Percentiles rank a stretch among this genome's conserved stretches.
Conservation (phyloP, 1,284 basidiomycete species). For the Melampsora allii-populina region DNA sequence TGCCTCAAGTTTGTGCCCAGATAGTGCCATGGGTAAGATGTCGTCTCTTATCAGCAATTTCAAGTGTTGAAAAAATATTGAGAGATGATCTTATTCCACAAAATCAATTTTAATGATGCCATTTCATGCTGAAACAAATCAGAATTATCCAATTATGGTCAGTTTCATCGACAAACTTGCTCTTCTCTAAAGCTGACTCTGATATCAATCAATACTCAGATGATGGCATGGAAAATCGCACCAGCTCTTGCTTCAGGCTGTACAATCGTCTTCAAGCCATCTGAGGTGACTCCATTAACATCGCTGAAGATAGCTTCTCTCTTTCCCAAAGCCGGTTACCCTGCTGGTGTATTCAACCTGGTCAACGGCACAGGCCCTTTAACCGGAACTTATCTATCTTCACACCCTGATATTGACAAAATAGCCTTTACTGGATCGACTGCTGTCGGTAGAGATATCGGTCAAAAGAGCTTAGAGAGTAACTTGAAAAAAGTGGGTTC, state of each 20-base stretch:
- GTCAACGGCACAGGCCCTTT: constrained; percentile 51
- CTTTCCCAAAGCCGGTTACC: constrained; percentile 49
- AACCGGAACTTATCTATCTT: constrained; percentile 49
- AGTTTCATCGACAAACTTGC: constrained; percentile 14
- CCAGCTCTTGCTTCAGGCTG: constrained; percentile 51
- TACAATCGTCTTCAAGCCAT: constrained; percentile 51
- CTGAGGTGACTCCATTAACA: constrained; percentile 50
- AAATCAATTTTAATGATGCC: not conserved
- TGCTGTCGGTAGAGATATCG: constrained; percentile 30
- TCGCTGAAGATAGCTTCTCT: constrained; percentile 48
- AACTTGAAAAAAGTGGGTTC: constrained; percentile 43
- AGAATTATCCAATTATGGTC: constrained; percentile 45
- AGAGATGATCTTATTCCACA: not conserved
- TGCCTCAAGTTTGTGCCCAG: constrained; percentile 21
- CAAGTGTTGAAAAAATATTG: not conserved
- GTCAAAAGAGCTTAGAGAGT: constrained; percentile 12
- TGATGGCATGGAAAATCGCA: constrained; percentile 51
- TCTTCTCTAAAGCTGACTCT: not conserved
- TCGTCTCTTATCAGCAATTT: not conserved
- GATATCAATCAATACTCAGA: constrained; percentile 2
- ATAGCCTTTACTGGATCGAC: constrained; percentile 44
- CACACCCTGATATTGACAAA: constrained; percentile 51
- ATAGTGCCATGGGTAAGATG: constrained; percentile 39
- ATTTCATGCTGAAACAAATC: not conserved
- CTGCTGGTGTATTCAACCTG: constrained; percentile 51